These are phyloP conservation scores for Euphrasia arctica DNA, from an alignment of 305 asterid species.

Conservation along the genomic window DNA sequence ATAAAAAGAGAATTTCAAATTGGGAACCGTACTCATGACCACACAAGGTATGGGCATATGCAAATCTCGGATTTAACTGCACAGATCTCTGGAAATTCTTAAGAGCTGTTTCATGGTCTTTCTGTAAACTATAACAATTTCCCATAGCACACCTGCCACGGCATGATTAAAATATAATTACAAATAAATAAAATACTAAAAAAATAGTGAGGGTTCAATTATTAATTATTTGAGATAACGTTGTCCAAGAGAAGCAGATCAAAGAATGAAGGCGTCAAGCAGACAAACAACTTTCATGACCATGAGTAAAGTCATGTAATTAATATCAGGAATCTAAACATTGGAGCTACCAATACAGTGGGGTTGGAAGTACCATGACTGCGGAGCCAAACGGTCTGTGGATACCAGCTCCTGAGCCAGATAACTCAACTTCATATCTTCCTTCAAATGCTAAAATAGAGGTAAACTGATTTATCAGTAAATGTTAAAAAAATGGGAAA, in stretches of 20 bases:
- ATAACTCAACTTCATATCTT: conserved; percentile 97
- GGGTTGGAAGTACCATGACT: conserved; percentile 63
- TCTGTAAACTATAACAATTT: conserved; percentile 95
- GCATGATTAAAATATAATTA: conserved; percentile 10
- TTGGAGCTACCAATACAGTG: conserved; percentile 20
- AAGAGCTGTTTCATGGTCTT: conserved; percentile 95
- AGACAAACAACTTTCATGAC: conserved; percentile 3
- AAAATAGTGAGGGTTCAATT: conserved; percentile 12
- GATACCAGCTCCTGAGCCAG: conserved; percentile 94
- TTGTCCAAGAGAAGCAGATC: conserved; percentile 13
- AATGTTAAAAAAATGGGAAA: conserved; percentile 6
- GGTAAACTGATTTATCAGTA: conserved; percentile 11
- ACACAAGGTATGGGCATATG: conserved; percentile 92
- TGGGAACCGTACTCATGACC: conserved; percentile 81
- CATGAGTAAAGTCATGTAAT: conserved; percentile 14
- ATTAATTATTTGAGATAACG: background rate
- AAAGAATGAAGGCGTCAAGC: conserved; percentile 19
- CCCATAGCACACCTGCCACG: conserved; percentile 96
- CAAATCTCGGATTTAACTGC: conserved; percentile 88
- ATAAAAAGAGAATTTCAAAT: conserved; percentile 5
- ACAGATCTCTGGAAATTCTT: conserved; percentile 95
- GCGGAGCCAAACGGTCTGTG: conserved; percentile 93
- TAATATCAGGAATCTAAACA: conserved; percentile 8
- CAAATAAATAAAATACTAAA: background rate
- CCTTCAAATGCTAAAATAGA: conserved; percentile 79